Conservation (phyloP, 1,284 basidiomycete species). For the Microbotryum saponariae region DNA sequence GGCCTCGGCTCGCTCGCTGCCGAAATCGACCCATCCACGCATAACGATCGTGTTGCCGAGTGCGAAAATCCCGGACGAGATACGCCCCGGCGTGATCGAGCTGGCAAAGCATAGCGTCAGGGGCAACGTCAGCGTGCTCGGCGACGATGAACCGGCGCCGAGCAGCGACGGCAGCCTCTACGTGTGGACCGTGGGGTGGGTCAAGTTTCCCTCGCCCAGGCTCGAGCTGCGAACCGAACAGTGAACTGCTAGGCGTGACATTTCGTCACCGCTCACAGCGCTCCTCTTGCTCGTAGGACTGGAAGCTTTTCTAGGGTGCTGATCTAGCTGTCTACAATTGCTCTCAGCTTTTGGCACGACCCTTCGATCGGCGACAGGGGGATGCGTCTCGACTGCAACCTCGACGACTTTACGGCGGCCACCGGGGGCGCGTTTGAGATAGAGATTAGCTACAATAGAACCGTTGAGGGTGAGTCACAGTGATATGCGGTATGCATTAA, state of each 20-base stretch:
- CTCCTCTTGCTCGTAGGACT: neutral
- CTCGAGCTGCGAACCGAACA: no score
- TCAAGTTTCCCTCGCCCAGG: neutral
- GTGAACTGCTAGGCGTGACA: neutral
- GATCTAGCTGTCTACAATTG: no score
- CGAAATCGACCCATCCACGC: constrained; percentile 16
- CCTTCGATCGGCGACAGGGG: neutral
- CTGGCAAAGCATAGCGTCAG: constrained; percentile 9
- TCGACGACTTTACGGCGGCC: constrained; percentile 26
- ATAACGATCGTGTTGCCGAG: constrained; percentile 11
- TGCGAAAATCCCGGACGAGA: constrained; percentile 1
- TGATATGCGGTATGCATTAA: neutral
- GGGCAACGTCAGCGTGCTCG: constrained; percentile 19
- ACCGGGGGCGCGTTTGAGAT: constrained; percentile 11
- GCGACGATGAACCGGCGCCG: constrained; percentile 5
- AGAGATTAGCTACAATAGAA: constrained; percentile 18
- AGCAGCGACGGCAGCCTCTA: neutral
- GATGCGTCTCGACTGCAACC: constrained; percentile 12
- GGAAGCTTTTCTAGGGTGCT: neutral
- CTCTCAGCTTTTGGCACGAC: constrained; percentile 17
- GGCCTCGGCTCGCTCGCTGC: constrained; percentile 11
- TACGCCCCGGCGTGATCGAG: constrained; percentile 9
- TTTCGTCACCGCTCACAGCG: neutral
- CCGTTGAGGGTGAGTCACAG: constrained; percentile 21
- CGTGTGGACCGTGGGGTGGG: constrained; percentile 19